Evolutionary conservation across 352 stramenopile genomes (phyloP), one percentile per base, ranked within the genome.

Genomic region (Phytophthora podocarpi): DNA sequence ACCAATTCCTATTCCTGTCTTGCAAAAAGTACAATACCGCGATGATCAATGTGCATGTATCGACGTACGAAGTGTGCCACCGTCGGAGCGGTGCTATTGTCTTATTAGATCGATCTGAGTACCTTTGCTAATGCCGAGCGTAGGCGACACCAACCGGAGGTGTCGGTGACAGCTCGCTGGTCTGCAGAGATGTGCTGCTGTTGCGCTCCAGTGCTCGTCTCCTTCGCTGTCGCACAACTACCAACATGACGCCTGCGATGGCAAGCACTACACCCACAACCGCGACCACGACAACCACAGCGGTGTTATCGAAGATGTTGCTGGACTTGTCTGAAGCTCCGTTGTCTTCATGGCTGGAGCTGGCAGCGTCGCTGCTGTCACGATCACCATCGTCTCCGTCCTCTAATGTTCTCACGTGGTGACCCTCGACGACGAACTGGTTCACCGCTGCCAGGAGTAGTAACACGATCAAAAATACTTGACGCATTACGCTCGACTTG

Each of bases 151-250:
- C 55, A 3, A 66, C 47, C 2, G 55, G 32, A 43, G 24, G 46
- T 30, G 55, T 40, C 2, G 62, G 31, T 9, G 49, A 61, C 12
- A 67, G 35, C 21, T 65, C 45, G n/a, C 7, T 47, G 23, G 28
- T 12, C 27, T 47, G 62, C n/a, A 32, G 43, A 11, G 50, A 53
- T n/a, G 46, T 34, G 27, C 24, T 55, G 54, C 39, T 65, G 26
- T 51, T 70, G n/a, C 62, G 62, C 20, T 70, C 47, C 16, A 70
- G 24, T 10, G 62, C 48, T 57, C 28, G 54, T 52, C 27, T 64
- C 24, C 62, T 42, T 21, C 55, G 27, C 31, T 28, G 32, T 16
- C 62, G 46, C 36, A 32, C 55, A 31, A 71, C 48, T 2, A 71
- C 42, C 18, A 71, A 13, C 35, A 71, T 53, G 18, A 42, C 30